phyloP scores from a whole-genome alignment of 2,329 filamentous ascomycete species.

The Fusarium sacchari region DNA sequence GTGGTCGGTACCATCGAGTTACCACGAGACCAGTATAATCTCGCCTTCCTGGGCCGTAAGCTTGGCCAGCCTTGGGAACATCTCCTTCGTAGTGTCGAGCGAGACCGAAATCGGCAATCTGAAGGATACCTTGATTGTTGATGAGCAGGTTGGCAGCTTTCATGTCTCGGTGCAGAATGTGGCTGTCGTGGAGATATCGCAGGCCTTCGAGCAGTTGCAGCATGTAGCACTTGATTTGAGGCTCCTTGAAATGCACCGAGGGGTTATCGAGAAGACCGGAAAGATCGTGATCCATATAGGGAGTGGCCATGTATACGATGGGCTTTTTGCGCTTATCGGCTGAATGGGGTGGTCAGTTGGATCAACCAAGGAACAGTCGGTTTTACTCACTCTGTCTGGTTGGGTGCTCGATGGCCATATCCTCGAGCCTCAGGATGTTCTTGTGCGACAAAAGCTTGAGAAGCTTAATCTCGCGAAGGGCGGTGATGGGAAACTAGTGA shows the following conservation, averaged over 20 bases:
- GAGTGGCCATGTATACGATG: slow-evolving; percentile 98
- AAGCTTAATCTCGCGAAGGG: slow-evolving; percentile 95
- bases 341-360: slow-evolving; percentile 45
- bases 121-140: slow-evolving; percentile 90
- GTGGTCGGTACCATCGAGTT: slow-evolving; percentile 95
- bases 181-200: slow-evolving; percentile 86
- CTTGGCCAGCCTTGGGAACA: slow-evolving; percentile 77
- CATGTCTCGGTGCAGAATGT: slow-evolving; percentile 97
- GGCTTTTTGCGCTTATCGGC: slow-evolving; percentile 82
- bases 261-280: slow-evolving; percentile 96
- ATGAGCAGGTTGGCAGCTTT: slow-evolving; percentile 98
- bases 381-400: slow-evolving; percentile 66
- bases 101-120: slow-evolving; percentile 97
- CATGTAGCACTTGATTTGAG: slow-evolving; percentile 98
- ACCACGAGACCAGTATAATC: slow-evolving; percentile 98
- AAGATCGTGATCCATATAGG: slow-evolving; percentile 99
- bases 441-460: slow-evolving; percentile 93
- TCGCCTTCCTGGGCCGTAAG: slow-evolving; percentile 84
- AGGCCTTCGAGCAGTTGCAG: slow-evolving; percentile 90
- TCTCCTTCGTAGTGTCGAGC: slow-evolving; percentile 92
- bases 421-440: slow-evolving; percentile 87
- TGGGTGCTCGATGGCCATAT: slow-evolving; percentile 92
- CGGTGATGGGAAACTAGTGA: slow-evolving; percentile 92
- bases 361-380: background rate
- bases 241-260: slow-evolving; percentile 83